A percentile compares a stretch with the other conserved stretches of the same genome.
Conservation (phyloP, 306 rosid genomes). For the Biancaea sappan region DNA sequence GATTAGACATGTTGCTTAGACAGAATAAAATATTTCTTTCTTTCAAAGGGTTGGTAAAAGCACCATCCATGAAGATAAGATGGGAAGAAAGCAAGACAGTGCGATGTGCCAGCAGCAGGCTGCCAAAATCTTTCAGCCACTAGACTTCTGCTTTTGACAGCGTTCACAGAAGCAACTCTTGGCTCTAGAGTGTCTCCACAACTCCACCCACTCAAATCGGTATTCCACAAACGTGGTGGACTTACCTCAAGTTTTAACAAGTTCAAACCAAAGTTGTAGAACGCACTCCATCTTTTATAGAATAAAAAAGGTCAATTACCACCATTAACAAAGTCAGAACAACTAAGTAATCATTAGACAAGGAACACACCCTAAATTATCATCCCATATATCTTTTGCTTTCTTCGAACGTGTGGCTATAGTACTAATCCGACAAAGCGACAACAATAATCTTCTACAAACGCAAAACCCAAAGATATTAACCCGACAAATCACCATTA, state of each 20-base stretch:
- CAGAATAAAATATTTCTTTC: too few species aligned
- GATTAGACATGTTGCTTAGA: background rate
- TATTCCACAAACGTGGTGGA: background rate
- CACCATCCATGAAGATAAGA: background rate
- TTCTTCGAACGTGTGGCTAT: background rate
- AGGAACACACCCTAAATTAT: background rate
- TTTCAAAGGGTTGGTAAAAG: background rate
- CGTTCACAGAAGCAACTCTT: background rate
- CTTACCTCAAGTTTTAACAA: background rate
- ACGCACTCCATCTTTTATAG: background rate
- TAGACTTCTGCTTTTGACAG: background rate
- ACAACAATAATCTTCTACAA: background rate
- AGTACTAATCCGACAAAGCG: background rate
- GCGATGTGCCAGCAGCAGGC: background rate
- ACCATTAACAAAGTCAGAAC: background rate
- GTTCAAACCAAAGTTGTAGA: background rate
- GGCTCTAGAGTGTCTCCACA: background rate
- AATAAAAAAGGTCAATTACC: background rate
- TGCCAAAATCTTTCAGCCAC: conserved; percentile 2
- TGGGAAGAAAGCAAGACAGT: background rate
- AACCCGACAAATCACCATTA: background rate
- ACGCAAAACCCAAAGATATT: background rate
- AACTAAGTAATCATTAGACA: conserved; percentile 9
- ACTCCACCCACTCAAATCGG: background rate
- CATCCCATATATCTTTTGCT: background rate